Conservation (phyloP, 352 stramenopile species). For the Globisporangium orthogonon region DNA sequence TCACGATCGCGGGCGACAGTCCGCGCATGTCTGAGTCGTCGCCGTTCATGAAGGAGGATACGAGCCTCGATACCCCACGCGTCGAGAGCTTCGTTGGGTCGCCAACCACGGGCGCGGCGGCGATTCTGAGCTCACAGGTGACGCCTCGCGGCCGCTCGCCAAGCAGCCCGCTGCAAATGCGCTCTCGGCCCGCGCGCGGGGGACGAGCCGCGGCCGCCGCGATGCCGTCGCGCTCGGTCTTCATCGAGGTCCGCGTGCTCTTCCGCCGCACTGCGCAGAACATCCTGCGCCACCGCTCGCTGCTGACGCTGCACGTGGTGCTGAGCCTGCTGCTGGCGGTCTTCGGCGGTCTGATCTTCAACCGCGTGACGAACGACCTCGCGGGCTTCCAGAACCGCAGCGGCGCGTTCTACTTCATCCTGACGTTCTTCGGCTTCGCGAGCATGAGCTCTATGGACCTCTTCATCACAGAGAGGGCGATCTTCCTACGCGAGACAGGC, state of each 20-base stretch:
- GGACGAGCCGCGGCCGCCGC: conserved; percentile 2
- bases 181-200: not conserved
- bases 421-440: conserved; percentile 83
- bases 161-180: conserved; percentile 20
- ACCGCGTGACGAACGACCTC: conserved; percentile 75
- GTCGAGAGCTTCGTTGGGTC: conserved; percentile 28
- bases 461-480: conserved; percentile 66
- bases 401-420: conserved; percentile 80
- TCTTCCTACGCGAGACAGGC: conserved; percentile 74
- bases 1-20: conserved; percentile 21
- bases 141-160: conserved; percentile 18
- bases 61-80: conserved; percentile 36
- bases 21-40: conserved; percentile 32
- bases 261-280: conserved; percentile 65
- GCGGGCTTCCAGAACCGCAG: conserved; percentile 83
- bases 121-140: conserved; percentile 2
- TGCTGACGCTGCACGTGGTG: conserved; percentile 57
- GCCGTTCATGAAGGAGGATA: conserved; percentile 50
- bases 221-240: conserved; percentile 28
- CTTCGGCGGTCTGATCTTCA: conserved; percentile 71
- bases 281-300: conserved; percentile 63
- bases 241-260: conserved; percentile 62
- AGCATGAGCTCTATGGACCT: conserved; percentile 84
- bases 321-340: conserved; percentile 56
- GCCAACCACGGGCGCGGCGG: conserved; percentile 5